Percentiles rank a stretch among this genome's conserved stretches.
Conservation (phyloP, 192 early-diverging fungal species). For the Coemansia sp. region DNA sequence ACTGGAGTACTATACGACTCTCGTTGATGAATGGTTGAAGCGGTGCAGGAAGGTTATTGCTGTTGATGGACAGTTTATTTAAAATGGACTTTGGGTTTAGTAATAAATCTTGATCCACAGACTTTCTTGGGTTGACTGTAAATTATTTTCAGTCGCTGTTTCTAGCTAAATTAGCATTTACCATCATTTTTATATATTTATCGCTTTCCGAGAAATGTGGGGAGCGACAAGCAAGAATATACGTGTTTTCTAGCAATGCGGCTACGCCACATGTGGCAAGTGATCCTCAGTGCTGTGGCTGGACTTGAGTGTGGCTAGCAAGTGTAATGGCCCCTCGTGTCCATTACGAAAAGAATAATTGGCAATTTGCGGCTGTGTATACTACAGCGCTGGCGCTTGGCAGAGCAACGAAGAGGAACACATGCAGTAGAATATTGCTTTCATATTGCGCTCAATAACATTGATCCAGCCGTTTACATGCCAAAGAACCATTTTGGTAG, state of each 20-base stretch:
- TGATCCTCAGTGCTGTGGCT: conserved; percentile 1
- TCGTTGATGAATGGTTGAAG: too few relatives aligned
- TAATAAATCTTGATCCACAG: too few relatives aligned
- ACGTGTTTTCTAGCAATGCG: neutral
- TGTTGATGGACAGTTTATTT: too few relatives aligned
- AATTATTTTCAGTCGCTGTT: too few relatives aligned
- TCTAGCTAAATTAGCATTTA: too few relatives aligned
- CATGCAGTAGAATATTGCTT: neutral
- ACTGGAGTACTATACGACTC: too few relatives aligned
- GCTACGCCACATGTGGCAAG: conserved; percentile 10
- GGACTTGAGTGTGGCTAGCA: neutral
- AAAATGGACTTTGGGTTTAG: too few relatives aligned
- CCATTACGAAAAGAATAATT: neutral
- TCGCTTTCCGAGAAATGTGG: neutral
- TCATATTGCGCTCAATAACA: neutral
- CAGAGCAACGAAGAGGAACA: neutral
- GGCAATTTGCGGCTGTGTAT: neutral
- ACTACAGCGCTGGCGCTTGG: neutral
- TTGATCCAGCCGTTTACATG: neutral
- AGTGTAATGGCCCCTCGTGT: neutral
- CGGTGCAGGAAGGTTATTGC: too few relatives aligned
- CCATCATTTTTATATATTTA: neutral
- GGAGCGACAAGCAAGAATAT: neutral
- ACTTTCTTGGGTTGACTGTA: too few relatives aligned
- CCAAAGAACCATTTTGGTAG: neutral